phyloP scores from a whole-genome alignment of 768 basidiomycete genomes.

The Hemileccinum rubropunctum region DNA sequence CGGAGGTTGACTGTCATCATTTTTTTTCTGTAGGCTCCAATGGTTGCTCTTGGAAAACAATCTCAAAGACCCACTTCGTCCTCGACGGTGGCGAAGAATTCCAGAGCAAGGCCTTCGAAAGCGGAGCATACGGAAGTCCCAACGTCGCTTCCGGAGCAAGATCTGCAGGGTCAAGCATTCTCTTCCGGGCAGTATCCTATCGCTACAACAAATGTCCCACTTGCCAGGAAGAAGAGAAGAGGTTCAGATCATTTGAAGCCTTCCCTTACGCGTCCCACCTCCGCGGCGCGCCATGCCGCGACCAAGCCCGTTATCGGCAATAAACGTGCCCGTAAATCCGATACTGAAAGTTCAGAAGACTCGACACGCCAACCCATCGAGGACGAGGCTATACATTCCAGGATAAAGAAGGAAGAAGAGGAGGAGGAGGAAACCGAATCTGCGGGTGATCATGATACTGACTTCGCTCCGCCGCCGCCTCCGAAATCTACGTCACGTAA shows the following conservation, averaged over 20 bases:
- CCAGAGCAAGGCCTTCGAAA: slow-evolving; percentile 12
- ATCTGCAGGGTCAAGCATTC: slow-evolving; percentile 23
- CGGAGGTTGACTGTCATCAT: neutral
- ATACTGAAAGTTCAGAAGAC: slow-evolving; percentile 24
- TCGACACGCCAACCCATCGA: slow-evolving; percentile 17
- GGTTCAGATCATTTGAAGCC: neutral
- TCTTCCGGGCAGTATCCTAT: slow-evolving; percentile 9
- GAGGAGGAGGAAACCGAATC: slow-evolving; percentile 41
- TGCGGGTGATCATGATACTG: slow-evolving; percentile 38
- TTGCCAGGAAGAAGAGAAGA: slow-evolving; percentile 8
- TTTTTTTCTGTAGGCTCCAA: slow-evolving; percentile 3
- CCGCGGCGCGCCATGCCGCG: slow-evolving; percentile 2
- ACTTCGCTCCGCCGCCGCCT: slow-evolving; percentile 26
- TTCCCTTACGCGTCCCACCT: slow-evolving; percentile 3
- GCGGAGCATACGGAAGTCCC: slow-evolving; percentile 42
- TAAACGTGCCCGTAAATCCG: slow-evolving; percentile 25
- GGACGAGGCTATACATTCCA: slow-evolving; percentile 25
- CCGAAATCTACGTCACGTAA: slow-evolving; percentile 33
- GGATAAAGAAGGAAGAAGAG: slow-evolving; percentile 33
- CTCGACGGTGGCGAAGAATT: slow-evolving; percentile 8
- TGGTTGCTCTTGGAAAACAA: slow-evolving; percentile 2
- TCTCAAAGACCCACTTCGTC: slow-evolving; percentile 9
- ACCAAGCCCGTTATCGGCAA: slow-evolving; percentile 10
- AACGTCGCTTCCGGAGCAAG: slow-evolving; percentile 61
- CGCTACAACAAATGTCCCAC: neutral